Percentiles rank a stretch among this genome's conserved stretches.
These are phyloP conservation scores for Conidiobolus incongruus DNA, from an alignment of 371 early-diverging fungal genomes.

Conservation along the genomic window DNA sequence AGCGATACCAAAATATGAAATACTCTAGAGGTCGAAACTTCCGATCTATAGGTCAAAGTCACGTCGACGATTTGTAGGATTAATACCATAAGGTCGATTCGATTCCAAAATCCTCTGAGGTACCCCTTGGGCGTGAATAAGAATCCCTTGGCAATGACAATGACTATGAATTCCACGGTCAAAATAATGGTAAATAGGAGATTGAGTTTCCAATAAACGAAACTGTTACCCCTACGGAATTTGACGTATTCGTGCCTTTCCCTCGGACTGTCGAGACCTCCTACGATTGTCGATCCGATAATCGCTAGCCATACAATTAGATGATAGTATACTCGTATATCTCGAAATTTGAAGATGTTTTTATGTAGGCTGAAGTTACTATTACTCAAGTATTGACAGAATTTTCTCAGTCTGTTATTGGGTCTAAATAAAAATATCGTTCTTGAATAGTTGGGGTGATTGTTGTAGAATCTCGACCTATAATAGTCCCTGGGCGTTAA, in stretches of 20 bases:
- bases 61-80: constrained; percentile 4
- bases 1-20: constrained; percentile 37
- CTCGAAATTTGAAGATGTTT: too few species aligned
- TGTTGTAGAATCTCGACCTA: too few species aligned
- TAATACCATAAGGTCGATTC: constrained; percentile 37
- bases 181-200: constrained; percentile 27
- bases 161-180: constrained; percentile 29
- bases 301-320: background rate
- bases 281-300: constrained; percentile 14
- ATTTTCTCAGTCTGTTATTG: too few species aligned
- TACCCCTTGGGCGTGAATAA: constrained; percentile 41
- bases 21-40: constrained; percentile 13
- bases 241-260: too few species aligned
- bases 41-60: background rate
- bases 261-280: constrained; percentile 15
- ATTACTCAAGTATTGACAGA: too few species aligned
- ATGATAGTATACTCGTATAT: background rate
- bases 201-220: constrained; percentile 9
- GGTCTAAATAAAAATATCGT: too few species aligned
- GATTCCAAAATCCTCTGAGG: constrained; percentile 31
- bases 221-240: too few species aligned
- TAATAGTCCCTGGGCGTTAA: too few species aligned
- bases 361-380: too few species aligned
- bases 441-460: too few species aligned
- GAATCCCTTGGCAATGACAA: constrained; percentile 38